These are phyloP conservation scores for Zalaria obscura DNA, from an alignment of 2,329 filamentous ascomycete species.

Conservation along the genomic window DNA sequence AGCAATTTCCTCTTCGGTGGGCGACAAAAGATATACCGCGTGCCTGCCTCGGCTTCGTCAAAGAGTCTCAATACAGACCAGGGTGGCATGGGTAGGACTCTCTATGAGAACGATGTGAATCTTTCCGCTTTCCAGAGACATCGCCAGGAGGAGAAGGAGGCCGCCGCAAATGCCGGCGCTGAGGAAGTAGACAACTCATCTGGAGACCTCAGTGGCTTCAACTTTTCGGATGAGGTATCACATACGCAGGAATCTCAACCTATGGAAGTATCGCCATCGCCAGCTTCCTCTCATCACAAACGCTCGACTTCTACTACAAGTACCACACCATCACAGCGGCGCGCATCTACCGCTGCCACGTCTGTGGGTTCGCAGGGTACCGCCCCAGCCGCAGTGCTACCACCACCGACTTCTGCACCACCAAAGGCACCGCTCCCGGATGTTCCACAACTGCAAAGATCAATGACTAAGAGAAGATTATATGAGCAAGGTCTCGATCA, in stretches of 20 bases:
- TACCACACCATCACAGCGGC: conserved; percentile 53
- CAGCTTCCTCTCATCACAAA: conserved; percentile 55
- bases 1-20: conserved; percentile 92
- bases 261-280: conserved; percentile 35
- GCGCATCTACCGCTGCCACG: conserved; percentile 76
- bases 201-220: conserved; percentile 15
- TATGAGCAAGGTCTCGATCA: conserved; percentile 75
- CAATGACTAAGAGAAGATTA: conserved; percentile 57
- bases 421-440: conserved; percentile 10
- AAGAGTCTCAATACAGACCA: conserved; percentile 25
- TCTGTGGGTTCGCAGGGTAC: conserved; percentile 63
- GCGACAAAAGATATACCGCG: conserved; percentile 88
- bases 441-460: conserved; percentile 41
- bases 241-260: not conserved
- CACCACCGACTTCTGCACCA: conserved; percentile 21
- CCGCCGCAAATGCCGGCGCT: conserved; percentile 31
- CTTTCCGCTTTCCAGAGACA: conserved; percentile 73
- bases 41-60: conserved; percentile 38
- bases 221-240: conserved; percentile 1
- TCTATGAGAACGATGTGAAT: conserved; percentile 81
- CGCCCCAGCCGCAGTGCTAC: conserved; percentile 16
- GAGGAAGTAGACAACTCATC: conserved; percentile 24
- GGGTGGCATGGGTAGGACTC: conserved; percentile 46
- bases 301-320: conserved; percentile 78
- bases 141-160: conserved; percentile 41